Evolutionary conservation across 2,329 filamentous ascomycete genomes (phyloP), one percentile per base, ranked within the genome.

Genomic region (Colletotrichum godetiae): DNA sequence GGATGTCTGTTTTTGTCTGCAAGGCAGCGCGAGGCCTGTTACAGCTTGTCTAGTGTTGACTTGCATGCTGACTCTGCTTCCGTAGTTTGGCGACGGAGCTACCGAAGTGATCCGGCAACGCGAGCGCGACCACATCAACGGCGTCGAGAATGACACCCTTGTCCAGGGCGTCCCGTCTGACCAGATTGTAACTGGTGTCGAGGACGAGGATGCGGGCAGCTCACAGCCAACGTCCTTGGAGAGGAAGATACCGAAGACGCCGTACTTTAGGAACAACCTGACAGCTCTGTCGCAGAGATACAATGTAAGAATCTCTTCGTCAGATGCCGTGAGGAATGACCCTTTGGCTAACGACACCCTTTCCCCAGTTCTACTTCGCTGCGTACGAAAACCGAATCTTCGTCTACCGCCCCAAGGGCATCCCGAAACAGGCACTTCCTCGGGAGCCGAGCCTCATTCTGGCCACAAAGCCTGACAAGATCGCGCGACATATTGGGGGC

Each of bases 331-430:
- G 13, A 5, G 35, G 19, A 42, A 29, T n/a, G 35, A 19, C 37
- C 31, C 15, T 19, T n/a, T 62, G 6, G 37, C 27, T 69, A 53
- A 67, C 63, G 7, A 66, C 53, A 67, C 56, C 37, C 58, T 64
- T 42, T 59, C 52, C 49, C 37, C 63, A 90, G 86, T 85, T 92
- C 27, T 92, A 92, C 79, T 90, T 92, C 76, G 87, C 86, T 12
- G 91, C 89, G 13, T 92, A 90, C 73, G 82, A 84, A 71, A 85
- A 88, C 58, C 83, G 84, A 65, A 88, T 93, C 15, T 88, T 91
- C 76, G 85, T 92, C 73, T 92, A 88, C 75, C 83, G 82, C 71
- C 90, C 84, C 49, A 85, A 82, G 68, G 86, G 82, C 76, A 84
- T 84, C 70, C 83, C 79, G 19, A 81, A 81, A 31, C 88, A 91